Base-by-base conservation (phyloP, 495 filamentous ascomycete species). In the Acidiella bohemica region DNA sequence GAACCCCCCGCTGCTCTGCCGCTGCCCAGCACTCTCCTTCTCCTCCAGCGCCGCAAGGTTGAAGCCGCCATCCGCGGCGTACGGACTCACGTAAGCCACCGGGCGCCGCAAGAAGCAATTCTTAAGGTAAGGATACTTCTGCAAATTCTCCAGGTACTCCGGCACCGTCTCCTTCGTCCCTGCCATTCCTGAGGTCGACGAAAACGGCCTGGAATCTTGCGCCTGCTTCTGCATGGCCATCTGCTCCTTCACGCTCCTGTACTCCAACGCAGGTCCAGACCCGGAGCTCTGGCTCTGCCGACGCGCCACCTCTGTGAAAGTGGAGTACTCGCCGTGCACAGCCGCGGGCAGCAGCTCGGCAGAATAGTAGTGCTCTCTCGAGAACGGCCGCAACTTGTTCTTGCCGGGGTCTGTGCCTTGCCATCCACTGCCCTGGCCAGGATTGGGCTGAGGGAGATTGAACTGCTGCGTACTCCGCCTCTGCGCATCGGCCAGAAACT, bases 81-180 rank as follows among this genome's bases (percentile, higher is more conserved):
- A 60, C 29, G 58, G 58, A 18, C 54, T 59, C 5, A 55, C 44
- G 42, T 62, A 58, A 39, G 49, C 51, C n/a, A n/a, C n/a, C 38
- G 52, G 41, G 39, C 50, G 53, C 23, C 56, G 38, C 35, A 57
- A 53, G 41, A 50, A 60, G 32, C 53, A 51, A 44, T 62, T 57
- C 23, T 44, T 52, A 0, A 62, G 56, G 41, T 60, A 62, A 9
- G 57, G 57, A 43, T 62, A 62, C 39, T 56, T 48, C 27, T 53
- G 54, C 21, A 60, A 26, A 37, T 57, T 53, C 36, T 40, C 43
- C 26, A 60, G 39, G 41, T 60, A 60, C 3, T 49, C 45, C 6
- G 44, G 36, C 18, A n/a, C n/a, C n/a, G n/a, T n/a, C n/a, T n/a
- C n/a, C n/a, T n/a, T n/a, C n/a, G n/a, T n/a, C n/a, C n/a, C n/a